Percentiles rank a stretch among this genome's conserved stretches.
These are phyloP conservation scores for Quercus lobata DNA, from an alignment of 331 rosid genomes.

Conservation along the genomic window DNA sequence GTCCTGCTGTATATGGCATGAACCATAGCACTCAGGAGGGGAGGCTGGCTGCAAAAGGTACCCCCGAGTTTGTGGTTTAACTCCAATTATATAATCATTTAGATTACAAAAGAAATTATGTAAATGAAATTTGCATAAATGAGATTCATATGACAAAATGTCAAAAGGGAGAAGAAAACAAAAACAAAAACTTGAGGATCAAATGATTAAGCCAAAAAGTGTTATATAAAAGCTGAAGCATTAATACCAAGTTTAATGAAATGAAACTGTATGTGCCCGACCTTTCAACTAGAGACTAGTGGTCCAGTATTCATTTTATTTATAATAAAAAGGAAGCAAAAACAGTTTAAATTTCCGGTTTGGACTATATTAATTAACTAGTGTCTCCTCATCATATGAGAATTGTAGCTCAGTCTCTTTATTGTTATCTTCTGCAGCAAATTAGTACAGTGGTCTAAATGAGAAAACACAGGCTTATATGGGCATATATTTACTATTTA, in stretches of 20 bases:
- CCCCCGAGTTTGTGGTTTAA: slow-evolving; percentile 13
- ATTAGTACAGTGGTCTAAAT: background rate
- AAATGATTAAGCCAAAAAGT: background rate
- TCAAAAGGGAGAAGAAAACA: no score
- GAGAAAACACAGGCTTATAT: background rate
- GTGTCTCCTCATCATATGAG: background rate
- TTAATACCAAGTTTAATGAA: background rate
- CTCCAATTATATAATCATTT: slow-evolving; percentile 37
- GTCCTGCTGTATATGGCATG: slow-evolving; percentile 61
- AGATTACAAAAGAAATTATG: background rate
- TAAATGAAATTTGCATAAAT: background rate
- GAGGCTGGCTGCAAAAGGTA: slow-evolving; percentile 81
- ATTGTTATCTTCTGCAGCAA: background rate
- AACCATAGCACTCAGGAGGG: slow-evolving; percentile 88
- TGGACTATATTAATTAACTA: background rate
- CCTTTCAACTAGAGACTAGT: background rate
- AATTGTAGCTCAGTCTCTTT: background rate
- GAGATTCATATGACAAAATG: background rate
- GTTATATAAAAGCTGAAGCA: background rate
- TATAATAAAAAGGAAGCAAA: background rate
- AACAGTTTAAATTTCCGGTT: background rate
- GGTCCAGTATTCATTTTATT: background rate
- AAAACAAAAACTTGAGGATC: background rate
- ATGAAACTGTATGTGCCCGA: background rate
- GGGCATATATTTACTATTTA: background rate